A percentile compares a stretch with the other conserved stretches of the same genome.
Conservation (phyloP, 2,329 filamentous ascomycete genomes). For the Phyllosticta citriasiana region DNA sequence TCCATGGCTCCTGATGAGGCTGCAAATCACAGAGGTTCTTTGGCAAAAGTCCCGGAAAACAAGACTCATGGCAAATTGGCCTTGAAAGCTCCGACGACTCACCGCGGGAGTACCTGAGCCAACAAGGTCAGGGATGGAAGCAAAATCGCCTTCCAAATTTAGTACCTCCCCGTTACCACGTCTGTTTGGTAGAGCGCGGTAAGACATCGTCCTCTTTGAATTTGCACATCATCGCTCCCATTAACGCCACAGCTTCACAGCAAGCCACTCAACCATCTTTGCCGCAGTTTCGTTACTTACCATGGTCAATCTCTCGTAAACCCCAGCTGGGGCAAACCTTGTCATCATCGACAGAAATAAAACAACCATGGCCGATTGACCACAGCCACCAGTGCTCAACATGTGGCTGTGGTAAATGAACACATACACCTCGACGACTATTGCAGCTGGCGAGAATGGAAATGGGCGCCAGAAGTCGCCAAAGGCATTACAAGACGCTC, state of each 20-base stretch:
- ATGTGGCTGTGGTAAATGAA: not conserved
- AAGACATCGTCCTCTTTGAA: not conserved
- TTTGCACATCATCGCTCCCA: not conserved
- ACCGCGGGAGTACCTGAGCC: not conserved
- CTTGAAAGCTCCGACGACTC: not conserved
- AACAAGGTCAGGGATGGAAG: not conserved
- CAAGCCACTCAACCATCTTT: not conserved
- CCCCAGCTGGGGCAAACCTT: not conserved
- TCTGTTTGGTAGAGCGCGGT: not conserved
- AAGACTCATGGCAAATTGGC: too few relatives aligned
- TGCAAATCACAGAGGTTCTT: not conserved
- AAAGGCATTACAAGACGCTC: not conserved
- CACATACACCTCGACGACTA: not conserved
- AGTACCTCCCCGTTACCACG: not conserved
- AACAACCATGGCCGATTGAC: not conserved
- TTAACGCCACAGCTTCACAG: not conserved
- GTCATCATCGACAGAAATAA: not conserved
- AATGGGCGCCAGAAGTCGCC: not conserved
- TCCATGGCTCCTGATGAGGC: not conserved
- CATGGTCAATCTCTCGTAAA: not conserved
- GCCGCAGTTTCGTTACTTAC: not conserved
- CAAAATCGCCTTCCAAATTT: not conserved
- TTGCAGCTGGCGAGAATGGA: not conserved
- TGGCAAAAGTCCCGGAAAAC: too few relatives aligned
- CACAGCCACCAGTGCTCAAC: not conserved